Base-by-base conservation (phyloP, 192 early-diverging fungal genomes). In the Backusella circina region DNA sequence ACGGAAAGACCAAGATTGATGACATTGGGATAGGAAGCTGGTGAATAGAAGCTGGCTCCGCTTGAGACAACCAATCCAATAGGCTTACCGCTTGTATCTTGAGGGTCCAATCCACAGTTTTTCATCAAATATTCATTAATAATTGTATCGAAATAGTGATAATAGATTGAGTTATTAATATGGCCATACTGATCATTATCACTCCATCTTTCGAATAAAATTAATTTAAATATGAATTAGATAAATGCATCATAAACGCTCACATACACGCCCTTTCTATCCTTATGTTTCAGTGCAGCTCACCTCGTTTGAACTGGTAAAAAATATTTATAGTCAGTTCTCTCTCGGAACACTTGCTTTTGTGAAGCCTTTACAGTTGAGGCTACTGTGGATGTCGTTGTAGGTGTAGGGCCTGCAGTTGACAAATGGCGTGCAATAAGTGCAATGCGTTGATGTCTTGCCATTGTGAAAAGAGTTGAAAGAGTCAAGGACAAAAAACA, bases 161-260 rank as follows among this genome's bases (percentile, higher is more conserved):
- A 89, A 33, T 87, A 90, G 33, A 84, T 81, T 7, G 85, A 84
- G 54, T 89, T 90, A 77, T 90, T 90, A 41, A 90, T 75, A 74
- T 90, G 89, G 16, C 86, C 85, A 71, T 90, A 90, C 32, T 86
- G 84, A 67, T 90, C 89, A 41, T 89, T 90, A 61, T 90, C 89
- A 32, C 81, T 80, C 89, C 89, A 90, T 44, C 75, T 76, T 38
- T 47, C 2, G 12, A 38, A 23, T 38, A 69, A n/a, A 41, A 39
- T 35, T 2, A 70, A 37, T 41, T 1, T 47, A 44, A 18, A 70
- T 47, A 47, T 6, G n/a, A 35, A 33, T 31, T 67, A 31, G 13
- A 16, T 67, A 33, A 61, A 61, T 28, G 26, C 21, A 61, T 61
- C 54, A 21, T 28, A 61, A 28, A 61, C 10, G 9, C 54, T 13